These are phyloP conservation scores for Dillenia suffruticosa DNA, from an alignment of 164 flowering plant species.

Conservation along the genomic window DNA sequence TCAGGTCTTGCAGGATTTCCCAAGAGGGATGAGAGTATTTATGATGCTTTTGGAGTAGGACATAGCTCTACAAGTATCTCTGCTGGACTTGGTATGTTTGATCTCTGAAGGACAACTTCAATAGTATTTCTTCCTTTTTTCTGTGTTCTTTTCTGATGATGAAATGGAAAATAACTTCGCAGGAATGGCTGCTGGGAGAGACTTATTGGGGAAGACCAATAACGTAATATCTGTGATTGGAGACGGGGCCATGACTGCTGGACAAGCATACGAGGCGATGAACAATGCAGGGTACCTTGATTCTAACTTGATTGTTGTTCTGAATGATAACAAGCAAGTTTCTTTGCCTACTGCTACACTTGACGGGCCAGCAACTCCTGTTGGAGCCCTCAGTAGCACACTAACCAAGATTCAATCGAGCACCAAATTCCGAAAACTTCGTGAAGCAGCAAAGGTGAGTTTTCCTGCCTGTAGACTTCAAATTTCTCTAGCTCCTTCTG, in stretches of 20 bases:
- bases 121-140: not conserved
- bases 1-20: constrained; percentile 89
- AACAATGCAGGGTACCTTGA: constrained; percentile 90
- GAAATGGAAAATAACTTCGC: not conserved
- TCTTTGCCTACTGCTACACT: constrained; percentile 95
- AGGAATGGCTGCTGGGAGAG: constrained; percentile 95
- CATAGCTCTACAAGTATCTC: constrained; percentile 97
- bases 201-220: constrained; percentile 72
- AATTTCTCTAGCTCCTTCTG: not conserved
- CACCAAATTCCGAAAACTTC: constrained; percentile 61
- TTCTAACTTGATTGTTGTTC: constrained; percentile 63
- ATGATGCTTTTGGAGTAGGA: constrained; percentile 97
- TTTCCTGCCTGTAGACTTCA: not conserved
- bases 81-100: constrained; percentile 77
- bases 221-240: constrained; percentile 86
- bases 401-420: constrained; percentile 70
- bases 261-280: constrained; percentile 98
- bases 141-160: not conserved
- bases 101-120: not conserved
- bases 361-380: constrained; percentile 90
- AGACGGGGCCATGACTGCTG: constrained; percentile 98
- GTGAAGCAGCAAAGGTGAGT: constrained; percentile 81
- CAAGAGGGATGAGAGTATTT: constrained; percentile 76
- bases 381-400: constrained; percentile 83
- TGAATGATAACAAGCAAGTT: constrained; percentile 90